These are phyloP conservation scores for Lathyrus tuberosus DNA, from an alignment of 306 rosid species.

Conservation along the genomic window DNA sequence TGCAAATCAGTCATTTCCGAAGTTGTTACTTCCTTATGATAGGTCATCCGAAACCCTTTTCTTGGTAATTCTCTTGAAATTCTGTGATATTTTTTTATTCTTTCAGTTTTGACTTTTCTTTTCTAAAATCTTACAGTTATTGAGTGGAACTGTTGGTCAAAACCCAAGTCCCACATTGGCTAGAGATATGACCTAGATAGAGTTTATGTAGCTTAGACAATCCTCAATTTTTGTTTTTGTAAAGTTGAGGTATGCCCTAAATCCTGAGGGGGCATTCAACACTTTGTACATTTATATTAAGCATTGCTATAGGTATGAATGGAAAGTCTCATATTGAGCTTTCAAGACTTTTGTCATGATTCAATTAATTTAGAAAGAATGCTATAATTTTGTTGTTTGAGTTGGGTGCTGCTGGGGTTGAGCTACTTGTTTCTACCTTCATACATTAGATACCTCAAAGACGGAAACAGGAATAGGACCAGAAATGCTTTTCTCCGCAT, in stretches of 20 bases:
- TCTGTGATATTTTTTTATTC: constrained; percentile 13
- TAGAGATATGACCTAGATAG: neutral
- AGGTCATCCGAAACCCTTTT: constrained; percentile 85
- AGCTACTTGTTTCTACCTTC: constrained; percentile 34
- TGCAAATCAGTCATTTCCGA: constrained; percentile 53
- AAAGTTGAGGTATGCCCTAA: neutral
- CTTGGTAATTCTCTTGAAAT: constrained; percentile 60
- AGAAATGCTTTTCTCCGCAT: constrained; percentile 30
- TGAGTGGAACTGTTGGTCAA: neutral
- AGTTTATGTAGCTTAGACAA: neutral
- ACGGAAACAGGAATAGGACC: constrained; percentile 24
- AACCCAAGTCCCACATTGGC: neutral
- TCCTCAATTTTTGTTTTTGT: neutral
- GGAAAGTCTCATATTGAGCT: constrained; percentile 27
- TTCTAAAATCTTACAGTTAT: constrained; percentile 25
- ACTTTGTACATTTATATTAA: constrained; percentile 4
- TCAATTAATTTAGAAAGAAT: constrained; percentile 13
- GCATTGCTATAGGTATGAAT: neutral
- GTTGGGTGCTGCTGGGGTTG: constrained; percentile 14
- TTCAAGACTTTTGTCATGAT: constrained; percentile 34
- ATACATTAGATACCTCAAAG: constrained; percentile 28
- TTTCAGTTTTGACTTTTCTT: constrained; percentile 27
- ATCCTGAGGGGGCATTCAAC: neutral
- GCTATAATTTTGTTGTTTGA: constrained; percentile 22
- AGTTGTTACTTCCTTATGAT: constrained; percentile 90